These are phyloP conservation scores for Neotropicomus parvogracilis DNA, from an alignment of 1,284 basidiomycete species.

Conservation along the genomic window DNA sequence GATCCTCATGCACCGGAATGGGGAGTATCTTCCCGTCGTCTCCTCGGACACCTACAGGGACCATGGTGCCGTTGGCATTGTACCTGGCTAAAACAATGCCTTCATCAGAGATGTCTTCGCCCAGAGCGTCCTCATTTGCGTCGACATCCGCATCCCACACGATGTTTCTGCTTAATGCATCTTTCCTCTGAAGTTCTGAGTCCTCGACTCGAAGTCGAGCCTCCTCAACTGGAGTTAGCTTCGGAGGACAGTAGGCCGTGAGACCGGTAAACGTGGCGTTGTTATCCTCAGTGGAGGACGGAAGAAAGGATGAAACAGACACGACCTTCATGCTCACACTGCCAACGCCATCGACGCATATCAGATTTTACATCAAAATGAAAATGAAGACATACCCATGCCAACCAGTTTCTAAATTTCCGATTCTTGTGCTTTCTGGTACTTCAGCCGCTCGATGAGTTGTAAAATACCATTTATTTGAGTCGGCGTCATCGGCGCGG, in stretches of 20 bases:
- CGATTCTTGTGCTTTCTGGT: conserved; percentile 68
- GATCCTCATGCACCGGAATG: conserved; percentile 28
- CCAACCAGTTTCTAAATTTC: conserved; percentile 63
- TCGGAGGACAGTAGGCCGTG: conserved; percentile 37
- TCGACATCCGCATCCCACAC: conserved; percentile 57
- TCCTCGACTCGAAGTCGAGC: conserved; percentile 49
- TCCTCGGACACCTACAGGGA: conserved; percentile 48
- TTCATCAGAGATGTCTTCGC: conserved; percentile 48
- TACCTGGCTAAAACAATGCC: conserved; percentile 36
- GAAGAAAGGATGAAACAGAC: conserved; percentile 70
- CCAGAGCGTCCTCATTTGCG: conserved; percentile 46
- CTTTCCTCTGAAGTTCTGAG: conserved; percentile 49
- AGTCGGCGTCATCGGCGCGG: conserved; percentile 58
- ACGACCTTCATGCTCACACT: conserved; percentile 67
- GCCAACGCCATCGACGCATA: conserved; percentile 10
- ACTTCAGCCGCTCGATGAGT: conserved; percentile 65
- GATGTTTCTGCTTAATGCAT: conserved; percentile 41
- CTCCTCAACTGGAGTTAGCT: conserved; percentile 54
- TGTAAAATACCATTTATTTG: conserved; percentile 73
- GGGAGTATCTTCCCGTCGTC: conserved; percentile 43
- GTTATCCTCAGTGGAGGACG: conserved; percentile 57
- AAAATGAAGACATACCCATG: conserved; percentile 51
- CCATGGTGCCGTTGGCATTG: conserved; percentile 17
- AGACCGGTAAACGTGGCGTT: conserved; percentile 55
- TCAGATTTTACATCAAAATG: background rate